Evolutionary conservation across 1,139 yeast species (phyloP), one percentile per base, ranked within the genome.

Genomic region (Candida tropicalis): DNA sequence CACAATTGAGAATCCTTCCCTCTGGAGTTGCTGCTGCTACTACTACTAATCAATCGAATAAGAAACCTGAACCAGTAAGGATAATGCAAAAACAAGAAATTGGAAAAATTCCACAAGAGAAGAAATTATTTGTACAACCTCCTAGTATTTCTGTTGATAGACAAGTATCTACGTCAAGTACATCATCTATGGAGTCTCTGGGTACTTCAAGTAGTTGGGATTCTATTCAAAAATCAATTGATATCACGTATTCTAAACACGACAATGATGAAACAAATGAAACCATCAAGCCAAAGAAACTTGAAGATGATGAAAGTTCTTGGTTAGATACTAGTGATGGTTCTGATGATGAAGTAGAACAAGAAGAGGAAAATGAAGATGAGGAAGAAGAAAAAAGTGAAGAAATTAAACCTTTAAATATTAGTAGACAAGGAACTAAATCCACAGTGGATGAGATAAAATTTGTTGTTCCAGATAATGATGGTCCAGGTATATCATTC

Each of bases 401-500:
- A 7, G 42, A 38, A 15, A 44, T 43, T 5, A 28, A 42, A 32
- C 54, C 55, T 11, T 42, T 52, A 17, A 31, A 43, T 10, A 45
- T 51, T 5, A 22, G n/a, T 20, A 29, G 29, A 24, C 36, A 33
- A 29, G 28, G 12, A 18, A 11, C 15, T 18, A 5, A n/a, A 12
- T n/a, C 20, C 3, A 28, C 15, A 6, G 28, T 4, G 5, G 6
- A 17, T 11, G 32, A 24, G 8, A 17, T 33, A 16, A 31, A 32
- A 11, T 12, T 16, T 2, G 26, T 12, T 8, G 18, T 28, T 33
- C n/a, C 24, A 5, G 40, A 40, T 16, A 69, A 70, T 44, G 57
- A 52, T 18, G 77, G 76, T 3, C 56, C 59, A 1, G 75, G 75
- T 0, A 62, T 54, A 39, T 48, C 57, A 6, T 73, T 72, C 49